phyloP scores from a whole-genome alignment of 306 rosid species.

The Cucurbita pepo region DNA sequence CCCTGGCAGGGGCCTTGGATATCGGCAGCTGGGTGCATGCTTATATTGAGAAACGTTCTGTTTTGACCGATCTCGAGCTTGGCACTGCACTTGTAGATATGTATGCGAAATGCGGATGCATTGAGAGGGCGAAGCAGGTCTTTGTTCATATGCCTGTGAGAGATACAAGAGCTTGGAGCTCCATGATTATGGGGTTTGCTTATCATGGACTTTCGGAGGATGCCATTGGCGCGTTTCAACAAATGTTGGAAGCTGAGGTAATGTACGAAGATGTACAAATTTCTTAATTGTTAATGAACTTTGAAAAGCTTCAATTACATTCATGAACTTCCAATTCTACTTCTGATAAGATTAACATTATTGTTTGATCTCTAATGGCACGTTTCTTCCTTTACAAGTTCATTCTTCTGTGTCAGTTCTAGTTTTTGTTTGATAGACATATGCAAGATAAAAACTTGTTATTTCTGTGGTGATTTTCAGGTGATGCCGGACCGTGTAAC shows the following conservation, averaged over 20 bases:
- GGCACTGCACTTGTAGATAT: conserved; percentile 15
- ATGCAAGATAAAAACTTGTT: neutral
- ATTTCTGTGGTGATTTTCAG: neutral
- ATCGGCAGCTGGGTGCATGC: conserved; percentile 13
- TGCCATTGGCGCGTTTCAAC: conserved; percentile 7
- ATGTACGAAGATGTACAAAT: neutral
- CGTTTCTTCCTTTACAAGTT: neutral
- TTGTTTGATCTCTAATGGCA: neutral
- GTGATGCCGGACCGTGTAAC: conserved; percentile 12
- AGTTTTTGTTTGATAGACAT: neutral
- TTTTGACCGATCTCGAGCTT: conserved; percentile 13
- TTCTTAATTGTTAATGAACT: neutral
- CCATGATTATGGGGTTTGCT: conserved; percentile 15
- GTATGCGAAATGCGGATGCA: conserved; percentile 18
- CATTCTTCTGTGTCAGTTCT: neutral
- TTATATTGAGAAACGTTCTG: conserved; percentile 7
- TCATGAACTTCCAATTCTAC: neutral
- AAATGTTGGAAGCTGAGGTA: conserved; percentile 14
- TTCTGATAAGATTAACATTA: neutral
- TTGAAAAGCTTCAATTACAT: neutral
- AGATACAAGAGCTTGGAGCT: conserved; percentile 17
- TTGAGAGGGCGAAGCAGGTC: conserved; percentile 13
- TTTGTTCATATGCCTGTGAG: conserved; percentile 10
- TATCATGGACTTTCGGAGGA: conserved; percentile 7
- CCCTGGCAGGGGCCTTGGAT: conserved; percentile 7